Evolutionary conservation across 345 rosid genomes (phyloP).

Genomic region (Boechera retrofracta): DNA sequence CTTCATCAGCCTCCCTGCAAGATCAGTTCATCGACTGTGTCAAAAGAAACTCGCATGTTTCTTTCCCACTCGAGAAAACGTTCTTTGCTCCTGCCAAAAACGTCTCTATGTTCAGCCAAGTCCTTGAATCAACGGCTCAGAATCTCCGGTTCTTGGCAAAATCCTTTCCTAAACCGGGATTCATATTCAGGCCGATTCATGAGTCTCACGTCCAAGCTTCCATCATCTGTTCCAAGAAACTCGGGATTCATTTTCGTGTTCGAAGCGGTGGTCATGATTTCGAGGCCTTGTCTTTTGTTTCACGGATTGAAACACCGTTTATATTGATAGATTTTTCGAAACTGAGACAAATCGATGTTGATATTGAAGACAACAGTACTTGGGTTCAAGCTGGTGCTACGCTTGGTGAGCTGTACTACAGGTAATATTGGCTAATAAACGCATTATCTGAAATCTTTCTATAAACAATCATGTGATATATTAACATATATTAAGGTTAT

Average conservation of each 20-base stretch:
- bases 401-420: slow-evolving; percentile 55
- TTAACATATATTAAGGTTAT: neutral
- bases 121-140: slow-evolving; percentile 54
- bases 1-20: slow-evolving; percentile 30
- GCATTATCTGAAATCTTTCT: neutral
- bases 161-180: slow-evolving; percentile 57
- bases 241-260: slow-evolving; percentile 53
- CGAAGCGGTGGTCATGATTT: slow-evolving; percentile 75
- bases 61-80: slow-evolving; percentile 31
- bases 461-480: neutral
- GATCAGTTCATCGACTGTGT: slow-evolving; percentile 51
- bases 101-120: slow-evolving; percentile 44
- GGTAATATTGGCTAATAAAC: slow-evolving; percentile 6
- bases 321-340: slow-evolving; percentile 54
- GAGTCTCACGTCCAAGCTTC: slow-evolving; percentile 65
- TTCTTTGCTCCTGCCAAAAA: slow-evolving; percentile 44
- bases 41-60: slow-evolving; percentile 38
- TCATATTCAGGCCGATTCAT: slow-evolving; percentile 55
- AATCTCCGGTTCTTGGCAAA: slow-evolving; percentile 55
- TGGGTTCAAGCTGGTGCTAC: slow-evolving; percentile 82
- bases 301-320: slow-evolving; percentile 54
- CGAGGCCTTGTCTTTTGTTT: slow-evolving; percentile 65
- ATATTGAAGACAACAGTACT: slow-evolving; percentile 49
- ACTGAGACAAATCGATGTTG: slow-evolving; percentile 54
- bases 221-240: slow-evolving; percentile 57